Conservation (phyloP, 805 yeast genomes). For the Pichia nanzhaoensis region DNA sequence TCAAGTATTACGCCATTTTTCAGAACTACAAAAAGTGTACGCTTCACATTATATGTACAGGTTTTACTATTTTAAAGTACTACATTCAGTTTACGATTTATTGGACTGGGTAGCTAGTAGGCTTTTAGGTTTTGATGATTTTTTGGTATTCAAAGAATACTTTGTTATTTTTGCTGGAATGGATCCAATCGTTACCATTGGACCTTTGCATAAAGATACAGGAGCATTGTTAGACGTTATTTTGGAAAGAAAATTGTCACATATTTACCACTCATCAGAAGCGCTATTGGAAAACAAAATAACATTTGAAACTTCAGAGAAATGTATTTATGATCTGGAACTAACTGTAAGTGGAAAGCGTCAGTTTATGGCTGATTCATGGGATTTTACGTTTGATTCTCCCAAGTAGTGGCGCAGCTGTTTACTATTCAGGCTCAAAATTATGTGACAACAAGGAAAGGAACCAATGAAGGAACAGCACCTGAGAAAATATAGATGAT, state of each 20-base stretch:
- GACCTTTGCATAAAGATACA: too few species aligned
- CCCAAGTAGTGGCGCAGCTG: too few species aligned
- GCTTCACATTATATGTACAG: conserved; percentile 1
- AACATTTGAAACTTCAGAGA: not conserved
- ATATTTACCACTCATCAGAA: not conserved
- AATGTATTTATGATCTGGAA: not conserved
- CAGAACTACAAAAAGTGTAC: conserved; percentile 9
- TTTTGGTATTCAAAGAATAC: conserved; percentile 6
- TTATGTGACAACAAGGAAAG: too few species aligned
- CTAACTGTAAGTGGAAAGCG: not conserved
- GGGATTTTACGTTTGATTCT: too few species aligned
- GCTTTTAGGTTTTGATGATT: conserved; percentile 21
- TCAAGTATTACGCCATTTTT: conserved; percentile 13
- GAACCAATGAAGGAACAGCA: too few species aligned
- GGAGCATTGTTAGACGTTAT: too few species aligned
- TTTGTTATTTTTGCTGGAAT: conserved; percentile 13
- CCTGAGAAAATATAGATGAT: too few species aligned
- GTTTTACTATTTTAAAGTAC: conserved; percentile 10
- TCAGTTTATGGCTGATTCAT: not conserved
- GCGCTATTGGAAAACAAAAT: not conserved
- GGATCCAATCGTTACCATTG: conserved; percentile 1
- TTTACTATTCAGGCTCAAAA: too few species aligned
- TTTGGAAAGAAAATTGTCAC: not conserved
- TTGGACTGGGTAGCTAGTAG: conserved; percentile 12
- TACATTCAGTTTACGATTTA: conserved; percentile 18